Evolutionary conservation across 1,284 basidiomycete genomes (phyloP).

Genomic region (Pascua sp.): DNA sequence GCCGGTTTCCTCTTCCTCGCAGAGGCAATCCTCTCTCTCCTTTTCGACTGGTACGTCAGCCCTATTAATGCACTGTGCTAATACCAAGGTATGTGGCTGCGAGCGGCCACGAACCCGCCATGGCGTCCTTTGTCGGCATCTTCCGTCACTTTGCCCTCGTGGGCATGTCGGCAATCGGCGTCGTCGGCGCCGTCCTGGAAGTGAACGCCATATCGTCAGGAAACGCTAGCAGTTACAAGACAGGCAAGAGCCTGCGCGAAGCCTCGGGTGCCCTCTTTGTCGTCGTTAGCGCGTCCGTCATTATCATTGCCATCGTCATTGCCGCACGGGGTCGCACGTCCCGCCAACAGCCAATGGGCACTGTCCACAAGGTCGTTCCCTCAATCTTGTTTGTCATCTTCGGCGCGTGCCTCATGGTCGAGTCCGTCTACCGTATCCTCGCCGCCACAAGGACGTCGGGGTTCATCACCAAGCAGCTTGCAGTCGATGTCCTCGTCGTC

Average conservation of each 20-base stretch:
- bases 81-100: too few relatives aligned
- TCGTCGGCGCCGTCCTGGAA: conserved; percentile 12
- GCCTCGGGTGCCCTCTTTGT: conserved; percentile 10
- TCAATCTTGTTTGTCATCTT: neutral
- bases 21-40: conserved; percentile 6
- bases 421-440: conserved; percentile 10
- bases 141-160: conserved; percentile 3
- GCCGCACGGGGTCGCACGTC: neutral
- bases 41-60: conserved; percentile 6
- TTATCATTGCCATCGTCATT: neutral
- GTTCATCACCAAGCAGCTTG: neutral
- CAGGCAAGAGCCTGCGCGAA: conserved; percentile 3
- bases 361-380: neutral
- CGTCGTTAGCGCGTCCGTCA: neutral
- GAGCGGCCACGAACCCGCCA: too few relatives aligned
- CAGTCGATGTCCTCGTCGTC: conserved; percentile 7
- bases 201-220: conserved; percentile 1
- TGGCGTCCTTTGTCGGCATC: neutral
- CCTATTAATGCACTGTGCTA: too few relatives aligned
- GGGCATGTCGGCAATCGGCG: conserved; percentile 7
- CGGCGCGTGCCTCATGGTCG: conserved; percentile 2
- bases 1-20: conserved; percentile 12
- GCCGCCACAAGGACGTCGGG: neutral
- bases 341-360: neutral
- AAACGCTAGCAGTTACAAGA: neutral